Percentiles rank a stretch among this genome's conserved stretches.
phyloP scores from a whole-genome alignment of 1,139 yeast species.

The Kodamaea plutei region DNA sequence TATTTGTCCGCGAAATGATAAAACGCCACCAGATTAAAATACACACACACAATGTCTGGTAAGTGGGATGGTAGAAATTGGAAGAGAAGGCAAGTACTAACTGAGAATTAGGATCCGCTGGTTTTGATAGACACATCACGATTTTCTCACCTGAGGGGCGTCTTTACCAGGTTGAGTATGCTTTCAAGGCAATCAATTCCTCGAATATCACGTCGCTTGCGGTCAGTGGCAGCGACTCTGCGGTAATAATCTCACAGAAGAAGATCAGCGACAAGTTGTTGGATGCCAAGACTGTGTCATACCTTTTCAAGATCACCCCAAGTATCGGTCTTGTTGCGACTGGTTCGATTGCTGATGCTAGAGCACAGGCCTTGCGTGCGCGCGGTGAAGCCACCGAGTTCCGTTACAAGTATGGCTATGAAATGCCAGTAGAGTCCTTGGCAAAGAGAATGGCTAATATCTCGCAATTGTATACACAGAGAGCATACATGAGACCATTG shows the following conservation, averaged over 20 bases:
- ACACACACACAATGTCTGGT: slow-evolving; percentile 14
- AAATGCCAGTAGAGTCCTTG: slow-evolving; percentile 91
- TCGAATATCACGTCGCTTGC: slow-evolving; percentile 89
- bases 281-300: slow-evolving; percentile 81
- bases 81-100: background rate
- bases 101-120: slow-evolving; percentile 57
- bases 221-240: slow-evolving; percentile 79
- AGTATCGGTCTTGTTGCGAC: slow-evolving; percentile 89
- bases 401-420: slow-evolving; percentile 90
- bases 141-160: slow-evolving; percentile 98
- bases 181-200: slow-evolving; percentile 93
- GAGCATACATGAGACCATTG: slow-evolving; percentile 98
- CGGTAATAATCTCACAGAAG: slow-evolving; percentile 91
- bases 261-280: slow-evolving; percentile 93
- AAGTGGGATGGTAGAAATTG: slow-evolving; percentile 10
- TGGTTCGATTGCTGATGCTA: slow-evolving; percentile 95
- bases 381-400: slow-evolving; percentile 93
- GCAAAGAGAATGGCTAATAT: slow-evolving; percentile 95
- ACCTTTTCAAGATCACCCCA: slow-evolving; percentile 77
- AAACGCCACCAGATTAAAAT: slow-evolving; percentile 5
- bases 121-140: slow-evolving; percentile 97
- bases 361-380: slow-evolving; percentile 86
- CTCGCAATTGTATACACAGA: slow-evolving; percentile 91
- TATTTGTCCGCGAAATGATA: background rate
- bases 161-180: slow-evolving; percentile 94